Base-by-base conservation (phyloP, 345 rosid species). In the Hibiscus mutabilis region DNA sequence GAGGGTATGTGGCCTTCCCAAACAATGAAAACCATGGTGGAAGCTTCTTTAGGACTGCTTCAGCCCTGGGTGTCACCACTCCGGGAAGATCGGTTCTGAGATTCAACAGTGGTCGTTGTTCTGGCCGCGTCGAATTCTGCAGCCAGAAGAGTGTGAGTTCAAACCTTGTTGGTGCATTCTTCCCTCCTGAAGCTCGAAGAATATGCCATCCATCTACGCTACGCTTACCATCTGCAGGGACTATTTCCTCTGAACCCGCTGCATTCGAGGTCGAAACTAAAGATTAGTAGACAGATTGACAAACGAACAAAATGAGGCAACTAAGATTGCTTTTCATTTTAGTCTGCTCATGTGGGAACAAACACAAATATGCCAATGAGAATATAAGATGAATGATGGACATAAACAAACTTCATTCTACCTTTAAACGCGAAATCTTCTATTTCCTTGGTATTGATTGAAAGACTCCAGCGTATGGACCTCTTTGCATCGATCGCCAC, bases 101-200 rank as follows among this genome's bases (percentile, higher is more conserved):
- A 82, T 94, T 94, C 68, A 94, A 60, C n/a, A 94, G 80, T 14
- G 85, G 90, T 33, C 49, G 80, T 25, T 49, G 52, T 16, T 47
- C 53, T 1, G 53, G 16, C 19, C 4, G 53, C 2, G 75, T 64
- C 6, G 82, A 37, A 62, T 79, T 78, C 73, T 75, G 84, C 51
- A 21, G 66, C 92, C 83, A 77, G 66, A 80, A 69, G 44, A 94
- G 89, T 42, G 79, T 80, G 57, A 91, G 72, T 74, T 86, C 82
- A 75, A 91, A 91, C 59, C 70, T 83, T 1, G 84, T 82, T 0
- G 93, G 88, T 0, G 96, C 74, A 18, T 80, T 86, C 70, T 83
- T 88, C 73, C 97, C 97, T 35, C 97, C 97, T 5, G 97, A 74
- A 79, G 86, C 90, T 76, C 92, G 98, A 73, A 94, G 85, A 8